Evolutionary conservation across 176 grass and related monocot genomes (phyloP), one percentile per base, ranked within the genome.

Genomic region (Aegilops sharonensis): DNA sequence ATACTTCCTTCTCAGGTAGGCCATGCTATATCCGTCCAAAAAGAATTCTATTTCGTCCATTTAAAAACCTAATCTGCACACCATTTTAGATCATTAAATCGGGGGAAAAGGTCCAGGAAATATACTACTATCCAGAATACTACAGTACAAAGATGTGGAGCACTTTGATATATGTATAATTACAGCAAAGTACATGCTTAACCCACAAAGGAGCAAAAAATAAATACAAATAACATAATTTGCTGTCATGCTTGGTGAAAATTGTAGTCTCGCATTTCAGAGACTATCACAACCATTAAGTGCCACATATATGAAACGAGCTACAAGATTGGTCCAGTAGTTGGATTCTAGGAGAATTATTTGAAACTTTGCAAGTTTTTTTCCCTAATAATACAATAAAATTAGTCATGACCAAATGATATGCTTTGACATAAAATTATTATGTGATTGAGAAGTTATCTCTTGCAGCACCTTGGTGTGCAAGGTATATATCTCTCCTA

Each of bases 31-130:
- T 81, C 88, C 70, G 6, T 39, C 88, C 63, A 11, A 60, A 82
- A 77, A 82, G 78, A 86, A 77, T 90, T 89, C 60, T 70, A 82
- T 71, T 86, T 86, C 70, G 35, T 62, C 83, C 88, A 78, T 86
- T 89, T 82, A n/a, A 81, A 89, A 90, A 90, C 88, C 78, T 86
- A 90, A 90, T 81, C 88, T 90, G 83, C 88, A 90, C 70, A 90
- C 83, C 88, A 90, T 81, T 90, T 77, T 82, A 90, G 48, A 86
- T 82, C 5, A 77, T 86, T 89, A 86, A 86, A 86, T 86, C 36
- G 52, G 45, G 45, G 67, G 31, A 56, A 52, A 69, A 75, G 57
- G 25, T 77, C 11, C 10, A 68, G 48, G 29, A 73, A 84, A 62
- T 27, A 79, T 66, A 35, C 25, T 65, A 84, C 20, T 79, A n/a